Evolutionary conservation across 495 filamentous ascomycete species (phyloP).

Genomic region (Pseudoneurospora amorphoporcata): DNA sequence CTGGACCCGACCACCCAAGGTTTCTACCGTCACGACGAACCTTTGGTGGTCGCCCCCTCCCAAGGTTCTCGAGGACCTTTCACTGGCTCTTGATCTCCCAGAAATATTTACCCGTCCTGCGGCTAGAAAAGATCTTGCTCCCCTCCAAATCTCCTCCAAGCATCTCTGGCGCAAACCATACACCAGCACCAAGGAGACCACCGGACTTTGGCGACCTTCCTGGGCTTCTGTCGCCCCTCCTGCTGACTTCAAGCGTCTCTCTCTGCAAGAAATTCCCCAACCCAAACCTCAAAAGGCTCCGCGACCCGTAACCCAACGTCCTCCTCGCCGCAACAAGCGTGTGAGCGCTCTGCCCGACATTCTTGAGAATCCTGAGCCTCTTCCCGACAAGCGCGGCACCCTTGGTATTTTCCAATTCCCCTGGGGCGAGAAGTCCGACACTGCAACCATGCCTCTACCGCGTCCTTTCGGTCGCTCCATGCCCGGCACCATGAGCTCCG

Average conservation of each 20-base stretch:
- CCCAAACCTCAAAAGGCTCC: constrained; percentile 18
- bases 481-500: constrained; percentile 40
- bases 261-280: constrained; percentile 14
- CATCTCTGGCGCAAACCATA: constrained; percentile 32
- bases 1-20: neutral
- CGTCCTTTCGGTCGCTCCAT: constrained; percentile 15
- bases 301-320: constrained; percentile 33
- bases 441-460: constrained; percentile 29
- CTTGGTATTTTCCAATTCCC: constrained; percentile 49
- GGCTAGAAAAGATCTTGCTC: constrained; percentile 19
- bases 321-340: constrained; percentile 40
- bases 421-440: constrained; percentile 47
- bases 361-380: constrained; percentile 42
- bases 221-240: constrained; percentile 28
- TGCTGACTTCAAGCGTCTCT: constrained; percentile 17
- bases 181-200: constrained; percentile 8
- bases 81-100: neutral
- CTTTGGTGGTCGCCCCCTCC: neutral
- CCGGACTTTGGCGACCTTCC: constrained; percentile 28
- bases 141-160: constrained; percentile 27
- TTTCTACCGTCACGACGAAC: neutral
- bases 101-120: constrained; percentile 15
- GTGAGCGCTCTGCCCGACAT: constrained; percentile 46
- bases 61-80: neutral
- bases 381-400: constrained; percentile 40